These are phyloP conservation scores for Chrysosporium queenslandicum DNA, from an alignment of 2,329 filamentous ascomycete genomes.

Conservation along the genomic window DNA sequence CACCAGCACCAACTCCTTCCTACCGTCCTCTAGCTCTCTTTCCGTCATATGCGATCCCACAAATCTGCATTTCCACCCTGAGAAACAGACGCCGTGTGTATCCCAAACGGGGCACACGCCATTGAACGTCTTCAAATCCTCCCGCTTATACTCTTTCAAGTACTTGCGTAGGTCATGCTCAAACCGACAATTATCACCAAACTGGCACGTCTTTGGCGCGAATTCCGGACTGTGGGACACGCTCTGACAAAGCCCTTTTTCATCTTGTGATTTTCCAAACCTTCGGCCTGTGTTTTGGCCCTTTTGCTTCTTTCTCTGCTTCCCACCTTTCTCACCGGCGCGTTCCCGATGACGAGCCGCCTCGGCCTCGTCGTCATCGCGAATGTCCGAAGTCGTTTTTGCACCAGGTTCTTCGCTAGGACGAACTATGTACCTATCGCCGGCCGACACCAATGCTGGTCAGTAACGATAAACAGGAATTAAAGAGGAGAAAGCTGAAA, in stretches of 20 bases:
- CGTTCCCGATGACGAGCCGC: slow-evolving; percentile 41
- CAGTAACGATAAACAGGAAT: not conserved
- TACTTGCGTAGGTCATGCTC: slow-evolving; percentile 81
- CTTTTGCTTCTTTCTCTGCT: slow-evolving; percentile 42
- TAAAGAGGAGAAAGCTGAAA: not conserved
- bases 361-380: slow-evolving; percentile 51
- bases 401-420: slow-evolving; percentile 6
- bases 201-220: slow-evolving; percentile 63
- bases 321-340: slow-evolving; percentile 26
- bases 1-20: slow-evolving; percentile 67
- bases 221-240: slow-evolving; percentile 66
- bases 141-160: slow-evolving; percentile 67
- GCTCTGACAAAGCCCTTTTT: slow-evolving; percentile 65
- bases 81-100: slow-evolving; percentile 61
- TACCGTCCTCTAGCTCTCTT: slow-evolving; percentile 64
- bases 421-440: slow-evolving; percentile 1
- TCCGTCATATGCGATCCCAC: slow-evolving; percentile 79
- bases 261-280: slow-evolving; percentile 72
- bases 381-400: slow-evolving; percentile 18
- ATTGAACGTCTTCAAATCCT: slow-evolving; percentile 64
- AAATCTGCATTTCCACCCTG: slow-evolving; percentile 93
- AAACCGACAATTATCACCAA: slow-evolving; percentile 69
- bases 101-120: slow-evolving; percentile 77
- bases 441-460: not conserved
- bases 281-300: slow-evolving; percentile 76